Conservation (phyloP, 192 early-diverging fungal species). For the Coemansia umbellata region DNA sequence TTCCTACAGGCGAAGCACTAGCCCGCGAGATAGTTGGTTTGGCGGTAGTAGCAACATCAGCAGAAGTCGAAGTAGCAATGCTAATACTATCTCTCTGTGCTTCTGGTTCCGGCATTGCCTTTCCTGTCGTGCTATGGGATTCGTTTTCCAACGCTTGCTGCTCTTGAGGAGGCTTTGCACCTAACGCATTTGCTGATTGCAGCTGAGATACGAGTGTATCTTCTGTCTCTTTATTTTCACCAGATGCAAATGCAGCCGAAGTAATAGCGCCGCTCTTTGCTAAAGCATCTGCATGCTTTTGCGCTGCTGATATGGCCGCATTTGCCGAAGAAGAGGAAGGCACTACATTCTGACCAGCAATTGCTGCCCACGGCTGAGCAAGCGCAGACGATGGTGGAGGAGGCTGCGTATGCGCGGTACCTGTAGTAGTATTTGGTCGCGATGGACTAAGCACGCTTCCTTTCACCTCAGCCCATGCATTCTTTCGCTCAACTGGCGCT, state of each 20-base stretch:
- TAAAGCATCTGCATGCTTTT: not conserved
- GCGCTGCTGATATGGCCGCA: not conserved
- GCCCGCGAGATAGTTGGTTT: too few species aligned
- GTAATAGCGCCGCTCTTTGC: not conserved
- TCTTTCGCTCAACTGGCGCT: conserved; percentile 47
- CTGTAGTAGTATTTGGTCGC: conserved; percentile 34
- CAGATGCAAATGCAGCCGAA: too few species aligned
- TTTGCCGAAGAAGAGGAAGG: not conserved
- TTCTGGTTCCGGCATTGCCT: not conserved
- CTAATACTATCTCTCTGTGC: not conserved
- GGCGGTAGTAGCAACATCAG: too few species aligned
- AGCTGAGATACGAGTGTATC: too few species aligned
- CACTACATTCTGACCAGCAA: conserved; percentile 32
- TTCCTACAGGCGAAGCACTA: conserved; percentile 44
- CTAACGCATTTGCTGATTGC: too few species aligned
- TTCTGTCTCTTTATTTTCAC: not conserved
- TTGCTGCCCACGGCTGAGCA: conserved; percentile 48
- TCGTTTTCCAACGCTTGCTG: not conserved
- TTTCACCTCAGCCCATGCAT: conserved; percentile 49
- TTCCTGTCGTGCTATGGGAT: not conserved
- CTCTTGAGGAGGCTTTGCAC: not conserved
- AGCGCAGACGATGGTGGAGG: conserved; percentile 20
- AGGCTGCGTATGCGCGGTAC: conserved; percentile 12
- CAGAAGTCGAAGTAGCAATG: not conserved
- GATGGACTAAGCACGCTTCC: conserved; percentile 50